Evolutionary conservation across 306 rosid species (phyloP), one percentile per base, ranked within the genome.

Genomic region (Citrullus amarus): DNA sequence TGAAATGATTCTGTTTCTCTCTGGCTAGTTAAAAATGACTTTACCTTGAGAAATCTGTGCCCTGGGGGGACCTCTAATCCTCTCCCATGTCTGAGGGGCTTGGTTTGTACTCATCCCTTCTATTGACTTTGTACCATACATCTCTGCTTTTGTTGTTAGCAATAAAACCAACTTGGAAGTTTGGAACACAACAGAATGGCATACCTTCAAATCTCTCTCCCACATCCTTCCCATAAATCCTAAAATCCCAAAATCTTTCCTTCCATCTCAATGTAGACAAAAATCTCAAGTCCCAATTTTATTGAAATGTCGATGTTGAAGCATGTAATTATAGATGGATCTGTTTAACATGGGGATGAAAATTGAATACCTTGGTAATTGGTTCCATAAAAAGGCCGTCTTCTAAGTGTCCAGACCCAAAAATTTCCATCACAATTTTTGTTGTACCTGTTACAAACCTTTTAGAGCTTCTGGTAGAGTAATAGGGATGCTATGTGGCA

Each of bases 1-100:
- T 53, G 46, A 51, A 72, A 72, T 15, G 60, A 44, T 44, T 69
- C 75, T n/a, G 15, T 63, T 9, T 41, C 36, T 68, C 32, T 62
- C 39, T 70, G 76, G 13, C 10, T 12, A 22, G 36, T 43, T 70
- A 44, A 70, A 62, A 44, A 22, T 36, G 56, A 70, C 76, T 14
- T 22, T 0, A 70, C 58, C n/a, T 69, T 69, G 55, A 8, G 55
- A 9, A 43, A 44, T 5, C 75, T 69, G 78, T 30, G 30, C 12
- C 25, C 22, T 36, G 46, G 78, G 76, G 77, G 77, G 77, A 73
- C 77, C 61, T 71, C 20, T 71, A 20, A 71, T 71, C 17, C 20
- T 13, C 54, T 71, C 41, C 58, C 12, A 44, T 44, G 58, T 71
- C 56, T 44, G 54, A 71, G 76, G 75, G 54, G 54, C 55, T 68